A percentile compares a stretch with the other conserved stretches of the same genome.
phyloP scores from a whole-genome alignment of 441 rosid genomes.

The Mallotus repandus region DNA sequence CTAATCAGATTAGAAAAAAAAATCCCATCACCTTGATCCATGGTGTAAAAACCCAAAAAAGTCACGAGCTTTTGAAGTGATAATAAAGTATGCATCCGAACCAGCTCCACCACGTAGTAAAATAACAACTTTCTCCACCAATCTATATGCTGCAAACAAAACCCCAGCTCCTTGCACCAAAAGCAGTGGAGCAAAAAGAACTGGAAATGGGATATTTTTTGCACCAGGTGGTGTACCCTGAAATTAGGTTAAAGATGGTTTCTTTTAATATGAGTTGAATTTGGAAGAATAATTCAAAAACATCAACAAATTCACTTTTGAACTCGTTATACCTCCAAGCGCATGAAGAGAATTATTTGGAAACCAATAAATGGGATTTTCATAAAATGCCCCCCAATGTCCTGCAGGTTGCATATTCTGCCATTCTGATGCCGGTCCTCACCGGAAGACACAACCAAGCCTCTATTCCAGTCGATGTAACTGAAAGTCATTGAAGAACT shows the following conservation, averaged over 20 bases:
- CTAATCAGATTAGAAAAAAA: background rate
- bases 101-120: conserved; percentile 49
- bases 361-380: conserved; percentile 73
- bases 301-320: background rate
- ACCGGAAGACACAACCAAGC: conserved; percentile 51
- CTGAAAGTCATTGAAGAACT: conserved; percentile 51
- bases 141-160: conserved; percentile 62
- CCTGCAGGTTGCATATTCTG: conserved; percentile 67
- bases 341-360: conserved; percentile 93
- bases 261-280: conserved; percentile 14
- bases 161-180: conserved; percentile 78
- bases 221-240: conserved; percentile 91
- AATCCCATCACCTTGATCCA: conserved; percentile 76
- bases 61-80: conserved; percentile 65
- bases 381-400: conserved; percentile 91
- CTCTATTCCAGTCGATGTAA: conserved; percentile 76
- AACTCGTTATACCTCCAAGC: conserved; percentile 59
- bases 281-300: background rate
- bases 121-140: conserved; percentile 64
- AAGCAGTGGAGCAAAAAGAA: conserved; percentile 79
- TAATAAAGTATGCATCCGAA: conserved; percentile 49
- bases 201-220: conserved; percentile 61
- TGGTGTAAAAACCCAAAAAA: conserved; percentile 76
- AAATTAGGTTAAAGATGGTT: conserved; percentile 10
- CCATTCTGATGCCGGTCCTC: conserved; percentile 53